Base-by-base conservation (phyloP, 257 asterid species). In the Nicotiana tabacum region DNA sequence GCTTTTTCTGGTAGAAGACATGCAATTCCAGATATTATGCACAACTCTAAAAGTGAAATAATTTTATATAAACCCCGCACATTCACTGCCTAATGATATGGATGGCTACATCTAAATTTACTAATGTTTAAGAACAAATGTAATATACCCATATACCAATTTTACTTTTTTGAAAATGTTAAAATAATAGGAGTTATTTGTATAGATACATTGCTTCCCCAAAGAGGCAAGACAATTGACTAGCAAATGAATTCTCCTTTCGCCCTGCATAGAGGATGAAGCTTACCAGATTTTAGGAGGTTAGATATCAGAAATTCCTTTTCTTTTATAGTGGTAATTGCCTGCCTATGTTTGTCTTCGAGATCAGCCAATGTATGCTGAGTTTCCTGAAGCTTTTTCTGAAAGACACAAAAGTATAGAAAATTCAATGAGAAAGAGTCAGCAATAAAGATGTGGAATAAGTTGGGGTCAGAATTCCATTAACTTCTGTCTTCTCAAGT, bases 271-370 rank as follows among this genome's bases (percentile, higher is more conserved):
- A 51, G 74, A 72, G 21, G 58, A 74, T 35, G 85, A 77, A 81
- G 76, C 92, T 83, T 85, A 96, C 99, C 99, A 67, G 98, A 96
- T 82, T 91, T 96, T 6, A 96, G 96, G 87, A 96, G 99, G 88
- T 89, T 94, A 89, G 95, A 89, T 90, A 96, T 93, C 84, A 96
- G 87, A 89, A 87, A 96, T 80, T 96, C 98, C 91, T 96, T 96
- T 85, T 96, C 99, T 85, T 93, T 96, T 81, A 96, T 96, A 56
- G 93, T 92, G 82, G 95, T 92, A 86, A 91, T 96, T 77, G 98
- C 98, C 89, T 91, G 97, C 82, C 92, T 89, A 78, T 92, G 97
- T 85, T 87, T 93, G 85, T 93, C 99, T 87, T 95, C 99, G 46
- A 96, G 98, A 91, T 93, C 98, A 89, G 91, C 91, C 92, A 96